Evolutionary conservation across 139 green algal genomes (phyloP), one percentile per base, ranked within the genome.

Genomic region (Chlorella sp.): DNA sequence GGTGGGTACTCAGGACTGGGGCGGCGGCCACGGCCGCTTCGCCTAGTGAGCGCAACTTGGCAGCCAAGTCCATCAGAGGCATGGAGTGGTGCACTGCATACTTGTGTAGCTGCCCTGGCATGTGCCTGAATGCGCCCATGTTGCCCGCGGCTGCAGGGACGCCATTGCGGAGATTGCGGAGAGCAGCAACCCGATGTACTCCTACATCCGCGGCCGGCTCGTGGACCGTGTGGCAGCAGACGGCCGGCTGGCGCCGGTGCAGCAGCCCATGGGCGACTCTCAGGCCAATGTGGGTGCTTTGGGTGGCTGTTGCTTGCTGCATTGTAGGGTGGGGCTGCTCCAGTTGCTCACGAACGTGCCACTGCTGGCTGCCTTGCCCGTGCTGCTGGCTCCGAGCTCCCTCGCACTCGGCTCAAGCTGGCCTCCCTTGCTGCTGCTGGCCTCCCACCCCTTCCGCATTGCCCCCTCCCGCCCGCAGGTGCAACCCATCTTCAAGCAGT

Each of bases 1-100:
- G 89, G 92, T 46, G 89, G 92, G 77, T 75, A 20, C 92, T 19
- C 89, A 92, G n/a, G 77, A 89, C 43, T 92, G 73, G 72, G 72
- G 74, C 8, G 84, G 11, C 51, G 51, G 73, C 67, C 28, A 74
- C 19, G 51, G 51, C 13, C 9, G 51, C 13, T 84, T 70, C 73
- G 34, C 91, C 48, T 80, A 76, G 80, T 87, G 74, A 83, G 83
- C 9, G 26, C 30, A n/a, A n/a, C n/a, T n/a, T n/a, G n/a, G n/a
- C n/a, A n/a, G n/a, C n/a, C n/a, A n/a, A 4, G 56, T 65, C 3
- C 22, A 20, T 6, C 22, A 65, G 30, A 65, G 56, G 56, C 22
- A 65, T 5, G 56, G 9, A 20, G 56, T 65, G 56, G 56, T 14
- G 9, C n/a, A n/a, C n/a, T n/a, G n/a, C n/a, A n/a, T n/a, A n/a